These are phyloP conservation scores for Ganoderma resinaceum DNA, from an alignment of 1,284 basidiomycete species.

Conservation along the genomic window DNA sequence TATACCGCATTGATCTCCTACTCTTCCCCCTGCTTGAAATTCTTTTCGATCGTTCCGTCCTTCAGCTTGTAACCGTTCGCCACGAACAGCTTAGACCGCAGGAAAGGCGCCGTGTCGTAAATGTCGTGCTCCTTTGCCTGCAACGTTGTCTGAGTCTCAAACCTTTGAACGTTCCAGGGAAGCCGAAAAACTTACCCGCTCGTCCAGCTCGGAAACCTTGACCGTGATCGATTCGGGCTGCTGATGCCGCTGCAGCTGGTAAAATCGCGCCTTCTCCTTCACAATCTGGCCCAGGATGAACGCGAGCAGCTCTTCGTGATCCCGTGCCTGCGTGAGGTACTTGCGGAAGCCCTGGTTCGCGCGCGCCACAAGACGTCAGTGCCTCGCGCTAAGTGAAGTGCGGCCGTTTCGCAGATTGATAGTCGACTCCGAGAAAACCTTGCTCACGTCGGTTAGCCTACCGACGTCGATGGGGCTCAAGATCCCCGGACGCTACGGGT, in stretches of 20 bases:
- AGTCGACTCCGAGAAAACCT: no score
- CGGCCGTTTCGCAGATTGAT: no score
- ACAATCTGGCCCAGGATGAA: conserved; percentile 95
- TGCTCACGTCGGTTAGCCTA: no score
- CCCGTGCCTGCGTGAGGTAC: conserved; percentile 93
- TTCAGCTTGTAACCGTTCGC: conserved; percentile 88
- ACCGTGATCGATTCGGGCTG: conserved; percentile 80
- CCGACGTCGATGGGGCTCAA: no score
- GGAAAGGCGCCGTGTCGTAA: conserved; percentile 88
- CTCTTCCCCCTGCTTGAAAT: conserved; percentile 48
- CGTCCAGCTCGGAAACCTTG: conserved; percentile 83
- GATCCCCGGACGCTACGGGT: no score
- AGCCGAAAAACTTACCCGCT: conserved; percentile 62
- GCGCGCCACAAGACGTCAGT: conserved; percentile 15
- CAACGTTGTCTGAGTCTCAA: background rate
- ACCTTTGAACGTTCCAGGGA: conserved; percentile 1
- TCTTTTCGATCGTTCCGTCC: conserved; percentile 73
- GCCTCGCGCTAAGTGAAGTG: background rate
- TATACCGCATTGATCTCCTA: conserved; percentile 18
- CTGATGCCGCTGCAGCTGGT: conserved; percentile 78
- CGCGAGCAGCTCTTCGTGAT: conserved; percentile 94
- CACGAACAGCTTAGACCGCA: conserved; percentile 85
- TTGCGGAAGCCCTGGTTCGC: conserved; percentile 89
- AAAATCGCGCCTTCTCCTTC: conserved; percentile 92
- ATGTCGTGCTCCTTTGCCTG: conserved; percentile 96